These are phyloP conservation scores for Auriscalpium microsporum DNA, from an alignment of 768 basidiomycete genomes.

Conservation along the genomic window DNA sequence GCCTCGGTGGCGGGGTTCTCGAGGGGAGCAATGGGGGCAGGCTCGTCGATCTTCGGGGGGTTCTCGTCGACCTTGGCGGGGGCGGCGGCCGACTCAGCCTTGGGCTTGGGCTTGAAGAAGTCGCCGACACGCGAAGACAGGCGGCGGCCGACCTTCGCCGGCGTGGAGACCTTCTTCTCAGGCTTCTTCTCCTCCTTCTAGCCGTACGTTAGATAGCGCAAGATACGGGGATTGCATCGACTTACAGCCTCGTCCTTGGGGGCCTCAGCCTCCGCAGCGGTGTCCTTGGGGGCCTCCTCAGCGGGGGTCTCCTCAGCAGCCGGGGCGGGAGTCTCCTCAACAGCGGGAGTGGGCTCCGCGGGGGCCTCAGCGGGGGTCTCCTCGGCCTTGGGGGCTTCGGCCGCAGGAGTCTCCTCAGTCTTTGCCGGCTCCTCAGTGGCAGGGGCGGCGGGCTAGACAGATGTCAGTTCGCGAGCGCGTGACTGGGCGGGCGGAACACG, in stretches of 20 bases:
- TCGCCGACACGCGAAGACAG: conserved; percentile 77
- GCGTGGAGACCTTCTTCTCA: conserved; percentile 23
- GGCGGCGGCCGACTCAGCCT: conserved; percentile 30
- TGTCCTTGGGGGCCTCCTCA: conserved; percentile 25
- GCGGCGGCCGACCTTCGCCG: conserved; percentile 67
- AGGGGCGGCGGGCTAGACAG: conserved; percentile 21
- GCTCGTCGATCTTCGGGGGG: conserved; percentile 84
- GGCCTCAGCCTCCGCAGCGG: conserved; percentile 31
- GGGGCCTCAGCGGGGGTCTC: conserved; percentile 34
- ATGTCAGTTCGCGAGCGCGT: not conserved
- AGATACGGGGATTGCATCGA: not conserved
- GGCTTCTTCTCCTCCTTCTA: conserved; percentile 42
- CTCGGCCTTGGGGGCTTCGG: conserved; percentile 48
- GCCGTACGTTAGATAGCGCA: not conserved
- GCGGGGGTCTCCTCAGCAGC: conserved; percentile 28
- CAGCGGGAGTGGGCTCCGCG: conserved; percentile 43
- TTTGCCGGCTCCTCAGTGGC: conserved; percentile 32
- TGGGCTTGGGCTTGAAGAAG: conserved; percentile 73
- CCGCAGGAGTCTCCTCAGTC: conserved; percentile 44
- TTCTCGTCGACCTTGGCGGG: conserved; percentile 84
- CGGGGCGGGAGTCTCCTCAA: conserved; percentile 27
- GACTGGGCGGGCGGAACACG: conserved; percentile 6
- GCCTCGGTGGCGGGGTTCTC: conserved; percentile 63
- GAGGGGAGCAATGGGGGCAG: conserved; percentile 71
- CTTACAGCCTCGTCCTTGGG: conserved; percentile 58